A percentile compares a stretch with the other conserved stretches of the same genome.
These are phyloP conservation scores for Adansonia gregorii DNA, from an alignment of 441 rosid species.

Conservation along the genomic window DNA sequence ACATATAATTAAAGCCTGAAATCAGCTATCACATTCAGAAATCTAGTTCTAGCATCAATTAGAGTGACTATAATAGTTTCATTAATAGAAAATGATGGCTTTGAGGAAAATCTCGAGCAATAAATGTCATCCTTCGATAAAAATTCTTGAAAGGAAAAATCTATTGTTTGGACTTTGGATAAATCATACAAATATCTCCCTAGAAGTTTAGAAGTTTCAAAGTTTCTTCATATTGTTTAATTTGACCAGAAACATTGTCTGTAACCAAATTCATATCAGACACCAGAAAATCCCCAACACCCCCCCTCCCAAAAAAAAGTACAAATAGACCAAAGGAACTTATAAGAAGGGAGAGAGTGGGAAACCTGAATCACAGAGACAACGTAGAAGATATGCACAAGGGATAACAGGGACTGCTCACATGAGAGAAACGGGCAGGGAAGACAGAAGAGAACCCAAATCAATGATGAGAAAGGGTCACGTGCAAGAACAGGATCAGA, in stretches of 20 bases:
- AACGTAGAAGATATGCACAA: conserved; percentile 80
- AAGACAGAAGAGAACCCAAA: conserved; percentile 96
- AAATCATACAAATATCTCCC: neutral
- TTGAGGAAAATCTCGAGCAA: neutral
- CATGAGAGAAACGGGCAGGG: conserved; percentile 84
- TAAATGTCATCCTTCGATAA: neutral
- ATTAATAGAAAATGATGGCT: neutral
- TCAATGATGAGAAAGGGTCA: conserved; percentile 96
- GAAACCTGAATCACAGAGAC: conserved; percentile 84
- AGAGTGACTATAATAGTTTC: conserved; percentile 5
- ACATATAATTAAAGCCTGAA: conserved; percentile 76
- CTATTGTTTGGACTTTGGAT: neutral
- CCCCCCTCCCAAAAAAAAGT: neutral
- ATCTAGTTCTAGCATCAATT: neutral
- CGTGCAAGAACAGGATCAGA: conserved; percentile 82
- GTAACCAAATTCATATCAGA: neutral
- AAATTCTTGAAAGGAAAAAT: neutral
- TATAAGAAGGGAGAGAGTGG: conserved; percentile 20
- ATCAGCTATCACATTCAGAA: conserved; percentile 39
- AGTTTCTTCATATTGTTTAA: neutral
- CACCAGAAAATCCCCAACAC: neutral
- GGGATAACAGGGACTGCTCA: conserved; percentile 73
- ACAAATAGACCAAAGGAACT: neutral
- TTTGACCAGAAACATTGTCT: neutral
- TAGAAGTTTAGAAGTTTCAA: neutral